Evolutionary conservation across 2,329 filamentous ascomycete genomes (phyloP).

Genomic region (Claviceps pazoutovae): DNA sequence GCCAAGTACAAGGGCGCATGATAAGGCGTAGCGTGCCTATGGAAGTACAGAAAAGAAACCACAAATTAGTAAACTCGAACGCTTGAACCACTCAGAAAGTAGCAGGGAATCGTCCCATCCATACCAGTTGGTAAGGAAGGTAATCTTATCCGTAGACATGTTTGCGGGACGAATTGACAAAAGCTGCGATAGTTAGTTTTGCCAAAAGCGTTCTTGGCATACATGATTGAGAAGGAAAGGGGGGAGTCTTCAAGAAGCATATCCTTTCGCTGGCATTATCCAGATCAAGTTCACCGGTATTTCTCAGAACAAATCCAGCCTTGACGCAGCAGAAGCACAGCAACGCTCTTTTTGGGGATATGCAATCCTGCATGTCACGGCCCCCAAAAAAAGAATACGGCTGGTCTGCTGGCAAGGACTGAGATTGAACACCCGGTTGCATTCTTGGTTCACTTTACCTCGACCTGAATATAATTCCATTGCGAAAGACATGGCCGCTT

Average conservation of each 20-base stretch:
- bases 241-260: constrained; percentile 47
- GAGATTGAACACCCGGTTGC: constrained; percentile 31
- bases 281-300: constrained; percentile 78
- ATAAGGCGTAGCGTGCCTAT: constrained; percentile 69
- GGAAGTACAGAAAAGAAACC: background rate
- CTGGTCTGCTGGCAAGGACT: constrained; percentile 1
- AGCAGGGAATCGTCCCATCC: background rate
- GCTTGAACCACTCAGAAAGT: too few species aligned
- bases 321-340: background rate
- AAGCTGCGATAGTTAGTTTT: constrained; percentile 35
- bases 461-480: constrained; percentile 24
- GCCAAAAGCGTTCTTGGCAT: constrained; percentile 15
- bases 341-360: too few species aligned
- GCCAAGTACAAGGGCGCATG: constrained; percentile 66
- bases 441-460: constrained; percentile 32
- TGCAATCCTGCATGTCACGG: too few species aligned
- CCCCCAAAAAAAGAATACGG: background rate
- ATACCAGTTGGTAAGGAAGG: constrained; percentile 74
- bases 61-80: too few species aligned
- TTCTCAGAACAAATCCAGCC: constrained; percentile 45
- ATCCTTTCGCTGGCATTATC: constrained; percentile 81
- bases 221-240: constrained; percentile 13
- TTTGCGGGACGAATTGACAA: constrained; percentile 28
- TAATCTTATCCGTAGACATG: constrained; percentile 77
- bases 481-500: constrained; percentile 16